Evolutionary conservation across 2,329 filamentous ascomycete genomes (phyloP).

Genomic region (Epicoccum nigrum): DNA sequence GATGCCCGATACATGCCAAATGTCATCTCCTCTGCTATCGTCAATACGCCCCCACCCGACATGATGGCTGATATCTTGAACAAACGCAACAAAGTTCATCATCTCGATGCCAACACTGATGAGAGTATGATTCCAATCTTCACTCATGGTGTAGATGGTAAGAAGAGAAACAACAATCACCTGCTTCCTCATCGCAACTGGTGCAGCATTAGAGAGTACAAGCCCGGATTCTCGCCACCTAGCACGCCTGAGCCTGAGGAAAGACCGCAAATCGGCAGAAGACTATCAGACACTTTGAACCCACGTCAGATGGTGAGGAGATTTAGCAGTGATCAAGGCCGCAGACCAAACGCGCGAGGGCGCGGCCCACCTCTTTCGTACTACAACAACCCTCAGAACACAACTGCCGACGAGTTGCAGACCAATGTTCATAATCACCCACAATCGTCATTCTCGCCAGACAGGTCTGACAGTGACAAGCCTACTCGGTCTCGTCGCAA

Average conservation of each 20-base stretch:
- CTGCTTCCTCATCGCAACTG: conserved; percentile 91
- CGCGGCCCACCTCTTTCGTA: conserved; percentile 47
- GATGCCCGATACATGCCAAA: conserved; percentile 98
- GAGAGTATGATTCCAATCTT: conserved; percentile 98
- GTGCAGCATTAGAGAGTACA: conserved; percentile 88
- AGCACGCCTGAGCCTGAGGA: conserved; percentile 60
- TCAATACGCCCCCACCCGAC: conserved; percentile 86
- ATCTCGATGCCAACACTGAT: conserved; percentile 74
- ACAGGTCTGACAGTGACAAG: conserved; percentile 35
- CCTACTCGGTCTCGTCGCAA: conserved; percentile 40
- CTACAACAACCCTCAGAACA: conserved; percentile 46
- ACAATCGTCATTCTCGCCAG: conserved; percentile 46
- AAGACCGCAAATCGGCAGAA: conserved; percentile 33
- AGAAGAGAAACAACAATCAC: conserved; percentile 86
- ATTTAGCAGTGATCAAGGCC: conserved; percentile 40
- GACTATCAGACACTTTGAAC: conserved; percentile 42
- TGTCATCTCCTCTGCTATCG: conserved; percentile 90
- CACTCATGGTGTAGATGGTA: conserved; percentile 84
- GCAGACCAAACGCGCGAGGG: conserved; percentile 32
- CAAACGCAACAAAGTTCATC: conserved; percentile 80
- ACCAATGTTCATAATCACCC: conserved; percentile 29
- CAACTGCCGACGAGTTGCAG: conserved; percentile 39
- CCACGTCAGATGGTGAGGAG: conserved; percentile 53
- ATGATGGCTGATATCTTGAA: conserved; percentile 91
- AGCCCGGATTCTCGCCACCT: conserved; percentile 69